Evolutionary conservation across 352 stramenopile species (phyloP).

Genomic region (Pythium dissimile): DNA sequence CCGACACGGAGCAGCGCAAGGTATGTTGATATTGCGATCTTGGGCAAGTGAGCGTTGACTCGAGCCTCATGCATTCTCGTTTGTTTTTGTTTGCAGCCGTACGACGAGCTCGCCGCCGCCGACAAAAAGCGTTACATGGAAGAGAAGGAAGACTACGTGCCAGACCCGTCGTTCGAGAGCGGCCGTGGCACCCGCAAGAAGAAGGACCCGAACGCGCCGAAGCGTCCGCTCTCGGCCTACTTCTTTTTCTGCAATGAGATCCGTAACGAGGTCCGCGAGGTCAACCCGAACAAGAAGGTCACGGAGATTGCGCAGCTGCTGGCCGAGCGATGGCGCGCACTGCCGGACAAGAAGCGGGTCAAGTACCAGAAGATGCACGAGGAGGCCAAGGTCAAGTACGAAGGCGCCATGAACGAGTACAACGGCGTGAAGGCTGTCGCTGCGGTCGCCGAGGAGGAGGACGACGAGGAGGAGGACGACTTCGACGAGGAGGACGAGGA

Average conservation of each 20-base stretch:
- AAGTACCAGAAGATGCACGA: slow-evolving; percentile 89
- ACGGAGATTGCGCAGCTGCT: slow-evolving; percentile 88
- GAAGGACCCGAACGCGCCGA: slow-evolving; percentile 93
- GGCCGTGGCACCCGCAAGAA: slow-evolving; percentile 71
- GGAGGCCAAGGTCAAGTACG: slow-evolving; percentile 85
- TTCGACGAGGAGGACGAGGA: slow-evolving; percentile 65
- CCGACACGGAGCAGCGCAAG: slow-evolving; percentile 56
- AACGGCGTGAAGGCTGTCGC: slow-evolving; percentile 51
- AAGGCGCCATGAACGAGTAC: slow-evolving; percentile 90
- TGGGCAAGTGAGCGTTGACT: neutral
- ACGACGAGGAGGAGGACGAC: slow-evolving; percentile 71
- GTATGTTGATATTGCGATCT: slow-evolving; percentile 21
- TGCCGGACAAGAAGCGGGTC: slow-evolving; percentile 91
- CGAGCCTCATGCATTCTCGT: neutral
- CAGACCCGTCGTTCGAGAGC: slow-evolving; percentile 75
- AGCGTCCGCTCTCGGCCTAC: slow-evolving; percentile 93
- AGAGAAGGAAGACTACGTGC: slow-evolving; percentile 88
- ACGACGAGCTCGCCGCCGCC: slow-evolving; percentile 76
- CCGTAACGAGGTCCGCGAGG: slow-evolving; percentile 82
- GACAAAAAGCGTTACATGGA: slow-evolving; percentile 87
- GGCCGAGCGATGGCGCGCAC: slow-evolving; percentile 80
- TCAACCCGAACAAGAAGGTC: slow-evolving; percentile 94
- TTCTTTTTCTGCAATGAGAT: slow-evolving; percentile 96
- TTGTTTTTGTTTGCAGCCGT: slow-evolving; percentile 42
- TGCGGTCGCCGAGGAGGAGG: slow-evolving; percentile 35